A percentile compares a stretch with the other conserved stretches of the same genome.
Evolutionary conservation across 768 basidiomycete genomes (phyloP).

Genomic region (Trametes sanguinea): DNA sequence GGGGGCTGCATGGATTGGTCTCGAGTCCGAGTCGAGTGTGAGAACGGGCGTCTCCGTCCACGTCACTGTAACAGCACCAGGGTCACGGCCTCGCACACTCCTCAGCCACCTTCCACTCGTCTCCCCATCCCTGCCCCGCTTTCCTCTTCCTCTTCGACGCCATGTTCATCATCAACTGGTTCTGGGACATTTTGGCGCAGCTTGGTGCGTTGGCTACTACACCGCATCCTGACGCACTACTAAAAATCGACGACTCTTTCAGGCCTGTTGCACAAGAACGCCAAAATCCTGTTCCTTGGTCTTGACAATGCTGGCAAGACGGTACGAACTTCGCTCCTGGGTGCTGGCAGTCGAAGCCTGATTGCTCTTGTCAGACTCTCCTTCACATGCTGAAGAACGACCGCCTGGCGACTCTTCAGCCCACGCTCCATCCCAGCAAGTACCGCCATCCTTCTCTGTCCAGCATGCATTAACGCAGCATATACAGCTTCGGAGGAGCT

Average conservation of each 20-base stretch:
- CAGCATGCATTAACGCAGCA: constrained; percentile 17
- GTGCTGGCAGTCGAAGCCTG: neutral
- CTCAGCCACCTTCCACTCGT: constrained; percentile 18
- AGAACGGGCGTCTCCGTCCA: constrained; percentile 17
- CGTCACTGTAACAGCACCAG: constrained; percentile 17
- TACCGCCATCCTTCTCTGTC: constrained; percentile 8
- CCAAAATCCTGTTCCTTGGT: constrained; percentile 98
- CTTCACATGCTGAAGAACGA: constrained; percentile 99
- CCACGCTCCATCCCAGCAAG: constrained; percentile 96
- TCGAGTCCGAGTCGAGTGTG: constrained; percentile 5
- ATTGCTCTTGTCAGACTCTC: constrained; percentile 61
- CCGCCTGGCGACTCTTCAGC: constrained; percentile 94
- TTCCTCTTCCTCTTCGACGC: constrained; percentile 33
- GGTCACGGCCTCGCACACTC: constrained; percentile 6
- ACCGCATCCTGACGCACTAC: neutral
- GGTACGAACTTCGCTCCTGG: constrained; percentile 42
- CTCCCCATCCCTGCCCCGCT: constrained; percentile 7
- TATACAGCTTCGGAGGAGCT: constrained; percentile 94
- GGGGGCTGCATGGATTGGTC: neutral
- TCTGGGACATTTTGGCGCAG: constrained; percentile 93
- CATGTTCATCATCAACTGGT: constrained; percentile 93
- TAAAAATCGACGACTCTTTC: neutral
- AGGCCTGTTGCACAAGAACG: constrained; percentile 97
- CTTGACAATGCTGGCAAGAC: constrained; percentile 99
- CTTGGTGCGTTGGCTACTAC: constrained; percentile 62